Evolutionary conservation across 2,329 filamentous ascomycete genomes (phyloP), one percentile per base, ranked within the genome.

Genomic region (Xylariaceae sp.): DNA sequence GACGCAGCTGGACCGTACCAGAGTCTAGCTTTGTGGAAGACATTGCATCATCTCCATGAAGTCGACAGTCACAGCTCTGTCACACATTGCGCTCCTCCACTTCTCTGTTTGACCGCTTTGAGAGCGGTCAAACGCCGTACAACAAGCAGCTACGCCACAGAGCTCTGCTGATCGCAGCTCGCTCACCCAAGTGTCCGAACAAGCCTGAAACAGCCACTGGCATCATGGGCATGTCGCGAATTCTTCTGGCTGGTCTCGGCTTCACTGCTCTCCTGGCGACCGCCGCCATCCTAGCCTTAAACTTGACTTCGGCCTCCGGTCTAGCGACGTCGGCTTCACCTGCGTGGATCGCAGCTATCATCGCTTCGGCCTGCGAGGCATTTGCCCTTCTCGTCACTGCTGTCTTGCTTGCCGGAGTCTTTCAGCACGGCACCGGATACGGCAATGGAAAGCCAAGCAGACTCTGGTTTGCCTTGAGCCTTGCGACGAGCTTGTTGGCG

Each of bases 401-500:
- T 18, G 49, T 50, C 28, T 49, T 65, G 29, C 43, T 60, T 21
- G 42, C 41, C 13, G 50, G 47, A 12, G 55, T 59, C 36, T 26
- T 60, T 22, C 43, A 46, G 12, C 40, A 42, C 21, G 47, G 41
- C 32, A 39, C 39, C 29, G 36, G 43, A 27, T 40, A 39, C 13
- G 45, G 36, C 4, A 40, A 39, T 13, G 50, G 40, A 23, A 52
- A 44, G 10, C 36, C 51, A 27, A 55, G 47, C 29, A 52, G 50
- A 15, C 28, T 61, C 14, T 59, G 57, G 55, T 63, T 67, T 29
- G 46, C 45, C 13, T 34, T 37, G 12, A 42, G 43, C 26, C 31
- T 56, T 32, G 51, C 56, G 9, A 43, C 60, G 5, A 70, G 65
- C 25, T 44, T 71, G 8, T 36, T 67, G 17, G 66, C 70, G 7